Evolutionary conservation across 2,329 filamentous ascomycete species (phyloP), one percentile per base, ranked within the genome.

Genomic region (Cryphonectria radicalis): DNA sequence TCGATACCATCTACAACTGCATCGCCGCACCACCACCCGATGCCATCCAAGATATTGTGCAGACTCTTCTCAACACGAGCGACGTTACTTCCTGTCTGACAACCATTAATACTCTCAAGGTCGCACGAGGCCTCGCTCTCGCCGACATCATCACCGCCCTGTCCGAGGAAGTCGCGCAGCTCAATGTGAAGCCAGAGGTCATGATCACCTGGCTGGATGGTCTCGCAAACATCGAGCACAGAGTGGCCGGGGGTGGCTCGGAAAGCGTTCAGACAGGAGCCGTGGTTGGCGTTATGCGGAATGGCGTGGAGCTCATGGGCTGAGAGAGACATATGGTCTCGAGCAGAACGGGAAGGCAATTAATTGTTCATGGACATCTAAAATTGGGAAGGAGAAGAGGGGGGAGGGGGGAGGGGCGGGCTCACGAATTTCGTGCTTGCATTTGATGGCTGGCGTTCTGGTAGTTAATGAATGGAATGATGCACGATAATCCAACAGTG

Each of bases 1-100:
- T 93, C 50, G 92, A 97, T 79, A 94, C 93, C 10, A 98, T 99
- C 78, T 99, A 98, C 85, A 95, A 94, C 81, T 99, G 96, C 81
- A 97, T 99, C 78, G 96, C 96, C 11, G 95, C 95, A 1, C 96
- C 96, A 4, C 95, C 97, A 75, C 96, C 96, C 0, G 90, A 91
- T 35, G 95, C 97, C 77, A 94, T 98, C 78, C 87, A 89, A 75
- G 90, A 92, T 76, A 98, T 99, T 68, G 86, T 95, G 75, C 88
- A 92, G 75, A 97, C 94, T 0, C 86, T 99, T 43, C 88, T 98
- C 40, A 90, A 88, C 69, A 98, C 93, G 1, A 89, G 90, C 68
- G 95, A 99, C 78, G 93, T 99, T 65, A 97, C 93, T 1, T 93
- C 93, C 46, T 98, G 95, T 78, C 85, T 99, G 66, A 91, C 89